These are phyloP conservation scores for Mycena pura DNA, from an alignment of 768 basidiomycete genomes.

Conservation along the genomic window DNA sequence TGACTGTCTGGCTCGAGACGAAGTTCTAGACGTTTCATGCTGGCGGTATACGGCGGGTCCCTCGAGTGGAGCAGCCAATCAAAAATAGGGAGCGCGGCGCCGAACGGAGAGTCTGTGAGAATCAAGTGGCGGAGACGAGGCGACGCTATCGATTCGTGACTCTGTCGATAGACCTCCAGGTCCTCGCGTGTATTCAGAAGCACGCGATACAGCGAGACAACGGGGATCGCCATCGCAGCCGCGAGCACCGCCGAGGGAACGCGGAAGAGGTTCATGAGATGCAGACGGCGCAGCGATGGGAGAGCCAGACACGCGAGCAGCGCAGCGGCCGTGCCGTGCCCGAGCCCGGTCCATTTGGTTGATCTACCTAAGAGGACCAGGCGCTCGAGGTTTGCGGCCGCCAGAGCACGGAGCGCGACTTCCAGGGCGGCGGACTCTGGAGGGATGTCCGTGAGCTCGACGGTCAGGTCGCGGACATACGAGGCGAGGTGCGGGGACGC, in stretches of 20 bases:
- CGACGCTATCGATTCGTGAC: not conserved
- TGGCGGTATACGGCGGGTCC: not conserved
- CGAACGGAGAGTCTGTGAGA: not conserved
- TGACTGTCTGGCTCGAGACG: not conserved
- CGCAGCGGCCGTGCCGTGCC: not conserved
- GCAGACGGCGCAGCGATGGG: not conserved
- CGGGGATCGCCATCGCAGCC: not conserved
- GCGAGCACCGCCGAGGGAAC: not conserved
- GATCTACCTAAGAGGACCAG: not conserved
- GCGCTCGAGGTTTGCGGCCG: not conserved
- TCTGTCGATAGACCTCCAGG: not conserved
- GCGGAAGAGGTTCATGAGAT: not conserved
- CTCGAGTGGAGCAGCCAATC: not conserved
- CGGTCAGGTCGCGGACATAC: conserved; percentile 5
- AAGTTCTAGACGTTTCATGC: not conserved
- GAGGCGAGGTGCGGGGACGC: conserved; percentile 7
- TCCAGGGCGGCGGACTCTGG: not conserved
- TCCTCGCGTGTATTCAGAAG: not conserved
- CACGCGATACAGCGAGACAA: not conserved
- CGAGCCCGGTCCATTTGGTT: not conserved
- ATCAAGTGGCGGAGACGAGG: not conserved
- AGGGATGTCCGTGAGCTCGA: not conserved
- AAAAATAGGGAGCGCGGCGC: not conserved
- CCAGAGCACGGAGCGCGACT: not conserved
- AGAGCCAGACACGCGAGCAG: not conserved